Conservation (phyloP, 768 basidiomycete species). For the Boletus rufocinnamomeus region DNA sequence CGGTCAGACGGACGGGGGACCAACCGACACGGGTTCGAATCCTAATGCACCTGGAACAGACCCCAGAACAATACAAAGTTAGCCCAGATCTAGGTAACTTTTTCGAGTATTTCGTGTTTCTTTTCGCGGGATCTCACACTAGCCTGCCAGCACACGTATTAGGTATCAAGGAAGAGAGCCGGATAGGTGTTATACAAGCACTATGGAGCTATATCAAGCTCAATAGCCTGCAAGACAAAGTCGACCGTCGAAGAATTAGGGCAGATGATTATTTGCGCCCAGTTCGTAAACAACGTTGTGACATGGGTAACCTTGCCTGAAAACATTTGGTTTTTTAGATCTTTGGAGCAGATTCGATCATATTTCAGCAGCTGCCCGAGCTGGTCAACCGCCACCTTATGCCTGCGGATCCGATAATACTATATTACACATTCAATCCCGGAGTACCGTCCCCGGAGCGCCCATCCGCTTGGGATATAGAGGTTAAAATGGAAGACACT, state of each 20-base stretch:
- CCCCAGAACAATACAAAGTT: slow-evolving; percentile 84
- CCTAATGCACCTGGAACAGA: slow-evolving; percentile 85
- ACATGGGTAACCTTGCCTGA: background rate
- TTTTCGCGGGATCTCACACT: slow-evolving; percentile 5
- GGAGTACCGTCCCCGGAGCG: slow-evolving; percentile 62
- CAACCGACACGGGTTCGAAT: slow-evolving; percentile 73
- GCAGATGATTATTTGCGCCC: slow-evolving; percentile 67
- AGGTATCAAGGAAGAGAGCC: slow-evolving; percentile 82
- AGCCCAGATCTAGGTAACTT: slow-evolving; percentile 67
- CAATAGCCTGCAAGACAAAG: slow-evolving; percentile 80
- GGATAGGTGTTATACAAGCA: slow-evolving; percentile 75
- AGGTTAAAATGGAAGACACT: slow-evolving; percentile 84
- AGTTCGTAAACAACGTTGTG: slow-evolving; percentile 41
- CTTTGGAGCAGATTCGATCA: slow-evolving; percentile 67
- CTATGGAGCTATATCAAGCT: slow-evolving; percentile 94
- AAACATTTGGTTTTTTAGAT: slow-evolving; percentile 45
- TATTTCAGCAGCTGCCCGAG: slow-evolving; percentile 83
- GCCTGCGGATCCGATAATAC: slow-evolving; percentile 76
- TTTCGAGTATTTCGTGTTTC: background rate
- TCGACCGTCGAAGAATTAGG: slow-evolving; percentile 68
- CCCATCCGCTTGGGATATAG: slow-evolving; percentile 82
- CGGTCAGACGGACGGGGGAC: slow-evolving; percentile 80
- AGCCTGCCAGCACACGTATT: slow-evolving; percentile 54
- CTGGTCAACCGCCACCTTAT: slow-evolving; percentile 77
- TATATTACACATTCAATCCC: slow-evolving; percentile 77